A percentile compares a stretch with the other conserved stretches of the same genome.
phyloP scores from a whole-genome alignment of 192 early-diverging fungal species.

The Coemansia sp. region DNA sequence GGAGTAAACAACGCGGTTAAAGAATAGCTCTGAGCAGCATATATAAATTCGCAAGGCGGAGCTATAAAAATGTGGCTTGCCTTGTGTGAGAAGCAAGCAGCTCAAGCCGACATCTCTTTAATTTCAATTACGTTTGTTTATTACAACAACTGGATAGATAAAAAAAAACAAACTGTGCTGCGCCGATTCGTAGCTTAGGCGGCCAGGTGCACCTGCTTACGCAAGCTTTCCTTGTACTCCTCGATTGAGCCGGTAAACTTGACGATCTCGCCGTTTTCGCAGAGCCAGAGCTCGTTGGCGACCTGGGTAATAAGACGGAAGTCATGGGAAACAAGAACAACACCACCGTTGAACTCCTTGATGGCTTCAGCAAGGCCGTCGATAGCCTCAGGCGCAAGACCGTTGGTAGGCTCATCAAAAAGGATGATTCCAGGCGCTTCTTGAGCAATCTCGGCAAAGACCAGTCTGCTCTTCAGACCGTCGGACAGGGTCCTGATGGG shows the following conservation, averaged over 20 bases:
- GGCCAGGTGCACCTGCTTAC: constrained; percentile 66
- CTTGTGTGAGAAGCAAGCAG: no score
- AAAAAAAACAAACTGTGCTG: background rate
- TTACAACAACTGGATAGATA: background rate
- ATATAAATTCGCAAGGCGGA: no score
- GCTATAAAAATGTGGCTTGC: no score
- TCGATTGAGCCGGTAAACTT: constrained; percentile 81
- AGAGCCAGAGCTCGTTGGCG: constrained; percentile 91
- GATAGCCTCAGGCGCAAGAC: constrained; percentile 90
- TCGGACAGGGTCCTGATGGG: constrained; percentile 88
- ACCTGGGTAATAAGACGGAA: constrained; percentile 97
- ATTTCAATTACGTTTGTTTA: background rate
- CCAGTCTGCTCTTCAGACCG: constrained; percentile 92
- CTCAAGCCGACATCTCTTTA: no score
- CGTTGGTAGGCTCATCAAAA: constrained; percentile 94
- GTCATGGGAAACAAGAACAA: constrained; percentile 98
- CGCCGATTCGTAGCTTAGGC: background rate
- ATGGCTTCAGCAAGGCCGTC: constrained; percentile 95
- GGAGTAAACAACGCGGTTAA: no score
- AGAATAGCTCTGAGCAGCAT: no score
- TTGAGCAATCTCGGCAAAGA: constrained; percentile 69
- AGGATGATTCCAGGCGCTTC: constrained; percentile 83
- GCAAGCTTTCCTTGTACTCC: constrained; percentile 88
- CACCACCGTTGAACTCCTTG: constrained; percentile 91
- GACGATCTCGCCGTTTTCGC: constrained; percentile 76